Evolutionary conservation across 139 green algal genomes (phyloP).

Genomic region (Picochlorum sp.): DNA sequence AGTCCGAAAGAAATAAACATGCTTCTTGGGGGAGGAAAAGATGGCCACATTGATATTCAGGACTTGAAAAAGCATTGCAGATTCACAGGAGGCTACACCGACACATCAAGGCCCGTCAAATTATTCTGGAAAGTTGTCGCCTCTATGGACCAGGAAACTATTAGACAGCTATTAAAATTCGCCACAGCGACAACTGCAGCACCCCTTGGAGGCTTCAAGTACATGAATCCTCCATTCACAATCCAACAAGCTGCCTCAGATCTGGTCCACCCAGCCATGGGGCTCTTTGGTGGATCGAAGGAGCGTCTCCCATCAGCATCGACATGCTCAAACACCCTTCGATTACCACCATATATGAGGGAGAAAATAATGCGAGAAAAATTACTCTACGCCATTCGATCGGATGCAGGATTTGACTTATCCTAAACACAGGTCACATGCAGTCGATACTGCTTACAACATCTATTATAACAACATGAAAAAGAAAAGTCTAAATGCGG

Average conservation of each 20-base stretch:
- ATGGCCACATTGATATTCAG: slow-evolving; percentile 51
- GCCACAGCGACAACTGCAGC: slow-evolving; percentile 72
- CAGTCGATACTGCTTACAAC: background rate
- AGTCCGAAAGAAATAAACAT: slow-evolving; percentile 75
- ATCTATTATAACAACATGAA: slow-evolving; percentile 3
- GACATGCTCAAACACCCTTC: slow-evolving; percentile 77
- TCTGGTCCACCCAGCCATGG: slow-evolving; percentile 40
- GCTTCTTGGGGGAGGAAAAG: slow-evolving; percentile 47
- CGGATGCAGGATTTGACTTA: slow-evolving; percentile 82
- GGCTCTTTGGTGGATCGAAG: slow-evolving; percentile 46
- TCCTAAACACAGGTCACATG: slow-evolving; percentile 32
- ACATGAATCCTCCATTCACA: slow-evolving; percentile 75
- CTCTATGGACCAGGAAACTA: slow-evolving; percentile 38
- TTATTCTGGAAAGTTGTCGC: slow-evolving; percentile 77
- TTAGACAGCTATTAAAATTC: slow-evolving; percentile 70
- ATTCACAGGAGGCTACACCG: slow-evolving; percentile 58
- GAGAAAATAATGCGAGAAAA: slow-evolving; percentile 62
- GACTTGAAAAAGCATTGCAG: slow-evolving; percentile 58
- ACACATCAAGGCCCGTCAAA: slow-evolving; percentile 50
- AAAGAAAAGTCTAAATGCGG: background rate
- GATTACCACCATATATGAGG: slow-evolving; percentile 43
- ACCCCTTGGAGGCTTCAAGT: slow-evolving; percentile 82
- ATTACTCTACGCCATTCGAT: slow-evolving; percentile 81
- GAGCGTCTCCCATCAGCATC: slow-evolving; percentile 84
- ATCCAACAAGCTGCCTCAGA: slow-evolving; percentile 72